Base-by-base conservation (phyloP, 768 basidiomycete genomes). In the Termitomyces sp. region DNA sequence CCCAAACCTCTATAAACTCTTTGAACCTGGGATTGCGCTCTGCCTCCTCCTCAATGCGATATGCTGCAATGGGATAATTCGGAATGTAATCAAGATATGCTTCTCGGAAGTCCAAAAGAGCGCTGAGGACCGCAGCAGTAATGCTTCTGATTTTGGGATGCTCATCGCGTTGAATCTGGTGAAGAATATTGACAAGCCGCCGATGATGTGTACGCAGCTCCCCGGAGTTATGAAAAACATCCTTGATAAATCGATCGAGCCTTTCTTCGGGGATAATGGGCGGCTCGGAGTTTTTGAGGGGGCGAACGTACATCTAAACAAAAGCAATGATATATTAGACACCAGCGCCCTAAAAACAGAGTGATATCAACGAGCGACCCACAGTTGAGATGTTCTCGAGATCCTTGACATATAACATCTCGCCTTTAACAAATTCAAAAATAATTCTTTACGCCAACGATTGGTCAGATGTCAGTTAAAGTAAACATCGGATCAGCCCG, bases 341-440 rank as follows among this genome's bases (percentile, higher is more conserved):
- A 52, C 7, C 7, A 61, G 32, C 40, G 40, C 35, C 33, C 42
- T 9, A 13, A 50, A 20, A 38, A 57, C 35, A 49, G 15, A 38
- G 18, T 24, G 48, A 2, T 15, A n/a, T 40, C n/a, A 56, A 52
- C 38, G 39, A 62, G 18, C 8, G n/a, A 74, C 85, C 33, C 65
- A 95, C 94, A 55, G 77, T 80, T 60, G 92, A 90, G 55, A 97
- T 90, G 57, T 89, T 92, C 72, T 95, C 91, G 54, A 98, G 75
- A 77, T 97, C 96, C 63, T 87, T 91, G n/a, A 96, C 95, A 71
- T 96, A 97, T 28, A 87, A 85, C 94, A 98, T 98, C 75, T 98
- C 95, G 61, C 91, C 91, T 71, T 96, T 92, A 73, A 98, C 96
- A 60, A 97, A 76, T 75, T 98, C 95, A 68, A 96, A 98, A 51